phyloP scores from a whole-genome alignment of 164 flowering plant genomes.

The Piper betle region DNA sequence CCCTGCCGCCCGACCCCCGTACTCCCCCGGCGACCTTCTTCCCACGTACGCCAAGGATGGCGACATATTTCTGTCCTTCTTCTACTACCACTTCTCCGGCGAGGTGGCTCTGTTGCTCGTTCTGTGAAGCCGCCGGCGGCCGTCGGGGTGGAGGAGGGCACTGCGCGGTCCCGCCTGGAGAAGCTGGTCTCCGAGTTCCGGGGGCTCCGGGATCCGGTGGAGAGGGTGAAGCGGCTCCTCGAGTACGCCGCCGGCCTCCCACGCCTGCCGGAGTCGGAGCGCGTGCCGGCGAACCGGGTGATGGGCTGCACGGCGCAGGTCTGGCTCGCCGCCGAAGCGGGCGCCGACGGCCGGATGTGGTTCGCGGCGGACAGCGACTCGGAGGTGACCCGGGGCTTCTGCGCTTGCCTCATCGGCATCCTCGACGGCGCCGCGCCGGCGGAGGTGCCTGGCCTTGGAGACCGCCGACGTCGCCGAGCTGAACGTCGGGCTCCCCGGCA shows the following conservation, averaged over 20 bases:
- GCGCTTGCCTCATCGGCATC: slow-evolving; percentile 50
- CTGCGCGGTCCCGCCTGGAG: slow-evolving; percentile 18
- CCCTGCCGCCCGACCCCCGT: too few species aligned
- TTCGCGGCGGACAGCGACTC: slow-evolving; percentile 80
- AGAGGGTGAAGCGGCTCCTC: slow-evolving; percentile 60
- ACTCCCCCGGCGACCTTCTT: too few species aligned
- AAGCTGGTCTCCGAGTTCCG: slow-evolving; percentile 43
- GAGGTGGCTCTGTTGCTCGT: too few species aligned
- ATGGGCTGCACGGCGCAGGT: slow-evolving; percentile 92
- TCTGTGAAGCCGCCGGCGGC: too few species aligned
- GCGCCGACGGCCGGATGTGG: slow-evolving; percentile 38
- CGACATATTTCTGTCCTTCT: too few species aligned
- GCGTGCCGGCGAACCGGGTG: slow-evolving; percentile 44
- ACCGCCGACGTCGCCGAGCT: slow-evolving; percentile 57
- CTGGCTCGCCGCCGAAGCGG: slow-evolving; percentile 56
- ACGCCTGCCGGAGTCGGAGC: slow-evolving; percentile 25
- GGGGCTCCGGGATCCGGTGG: slow-evolving; percentile 47
- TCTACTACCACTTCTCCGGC: too few species aligned
- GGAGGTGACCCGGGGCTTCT: slow-evolving; percentile 71
- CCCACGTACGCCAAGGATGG: too few species aligned
- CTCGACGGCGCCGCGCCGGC: slow-evolving; percentile 62
- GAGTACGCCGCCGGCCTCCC: slow-evolving; percentile 47
- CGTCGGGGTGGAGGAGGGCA: too few species aligned
- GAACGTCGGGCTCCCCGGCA: slow-evolving; percentile 45
- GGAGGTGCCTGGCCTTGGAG: slow-evolving; percentile 54